phyloP scores from a whole-genome alignment of 148 eudicot genomes.

The Camellia sinensis region DNA sequence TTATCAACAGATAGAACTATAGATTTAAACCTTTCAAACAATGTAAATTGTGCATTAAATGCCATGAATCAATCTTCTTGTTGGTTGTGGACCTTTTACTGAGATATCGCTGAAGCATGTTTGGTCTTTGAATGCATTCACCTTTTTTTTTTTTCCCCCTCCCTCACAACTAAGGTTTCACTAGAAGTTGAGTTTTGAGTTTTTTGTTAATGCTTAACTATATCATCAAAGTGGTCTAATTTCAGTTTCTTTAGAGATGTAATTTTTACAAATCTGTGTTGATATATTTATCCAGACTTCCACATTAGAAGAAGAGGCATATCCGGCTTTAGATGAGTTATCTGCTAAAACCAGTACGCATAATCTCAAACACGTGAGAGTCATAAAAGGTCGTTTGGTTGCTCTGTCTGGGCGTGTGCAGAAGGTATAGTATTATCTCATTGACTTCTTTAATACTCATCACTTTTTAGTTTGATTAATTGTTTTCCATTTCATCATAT shows the following conservation, averaged over 20 bases:
- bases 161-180: neutral
- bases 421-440: constrained; percentile 22
- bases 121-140: neutral
- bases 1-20: neutral
- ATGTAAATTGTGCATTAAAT: neutral
- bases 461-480: neutral
- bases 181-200: neutral
- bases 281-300: constrained; percentile 10
- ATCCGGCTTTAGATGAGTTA: constrained; percentile 44
- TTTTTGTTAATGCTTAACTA: neutral
- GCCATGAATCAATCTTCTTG: neutral
- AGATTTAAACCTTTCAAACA: neutral
- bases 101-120: neutral
- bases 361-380: constrained; percentile 46
- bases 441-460: neutral
- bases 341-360: constrained; percentile 42
- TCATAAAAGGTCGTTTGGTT: constrained; percentile 48
- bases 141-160: neutral
- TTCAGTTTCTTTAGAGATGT: neutral
- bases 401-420: constrained; percentile 45
- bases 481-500: neutral
- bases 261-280: neutral
- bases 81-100: neutral
- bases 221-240: neutral
- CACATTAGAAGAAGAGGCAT: constrained; percentile 48